Evolutionary conservation across 1,139 yeast species (phyloP), one percentile per base, ranked within the genome.

Genomic region (Blastobotrys proliferans): DNA sequence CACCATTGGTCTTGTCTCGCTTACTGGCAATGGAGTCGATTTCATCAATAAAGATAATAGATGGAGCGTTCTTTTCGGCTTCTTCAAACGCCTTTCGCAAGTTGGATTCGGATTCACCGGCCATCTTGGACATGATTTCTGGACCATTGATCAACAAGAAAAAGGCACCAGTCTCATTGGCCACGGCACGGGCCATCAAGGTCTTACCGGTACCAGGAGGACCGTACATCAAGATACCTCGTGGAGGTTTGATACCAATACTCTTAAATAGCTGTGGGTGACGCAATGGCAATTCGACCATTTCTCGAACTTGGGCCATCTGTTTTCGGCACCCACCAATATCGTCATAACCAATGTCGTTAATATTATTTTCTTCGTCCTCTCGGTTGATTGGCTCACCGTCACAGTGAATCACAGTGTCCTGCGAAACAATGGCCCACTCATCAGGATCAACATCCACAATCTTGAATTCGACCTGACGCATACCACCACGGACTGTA

Each of bases 81-180:
- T 92, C 98, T 69, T 92, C 99, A 60, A 92, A 92, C 4, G 98
- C 98, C 71, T 90, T 90, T 73, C 99, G 82, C 67, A 92, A 75
- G 62, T 92, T 92, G 34, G 95, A 85, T 72, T 92, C 99, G 18
- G 97, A 87, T 70, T 92, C 99, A 73, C 99, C 99, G 38, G 99
- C 98, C 99, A 92, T 92, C 72, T 92, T 92, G 45, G 97, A 88
- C 98, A 92, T 92, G 63, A 92, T 94, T 70, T 92, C 98, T n/a
- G 99, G 99, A 67, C 98, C 99, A 64, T 92, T 92, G 65, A 92
- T 92, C 62, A 92, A 77, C 67, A 92, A 92, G 79, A 92, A 92
- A 67, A 92, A 92, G 1, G 98, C 99, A 61, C 98, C 98, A 22
- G 98, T 92, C 69, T 92, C 99, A 60, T 92, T 92, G 40, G 99